Base-by-base conservation (phyloP, 331 rosid genomes). In the Dryas integrifolia region DNA sequence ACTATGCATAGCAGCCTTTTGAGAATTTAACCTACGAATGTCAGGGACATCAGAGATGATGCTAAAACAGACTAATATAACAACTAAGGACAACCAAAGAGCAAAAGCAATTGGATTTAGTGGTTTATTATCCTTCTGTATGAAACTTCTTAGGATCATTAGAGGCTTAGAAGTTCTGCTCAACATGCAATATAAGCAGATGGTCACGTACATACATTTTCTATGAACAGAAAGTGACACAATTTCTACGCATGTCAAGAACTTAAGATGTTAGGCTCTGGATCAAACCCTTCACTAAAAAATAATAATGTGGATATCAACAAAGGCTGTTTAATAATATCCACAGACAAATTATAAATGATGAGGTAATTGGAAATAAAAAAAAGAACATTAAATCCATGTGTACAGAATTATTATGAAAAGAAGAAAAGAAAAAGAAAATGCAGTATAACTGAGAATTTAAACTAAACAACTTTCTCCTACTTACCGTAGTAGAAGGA, bases 1-100 rank as follows among this genome's bases (percentile, higher is more conserved):
- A 76, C 96, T 86, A 53, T 76, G 91, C 95, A 92, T 88, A 5
- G 98, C 98, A 48, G 95, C 87, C 84, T 90, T 90, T 65, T 90
- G 98, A 75, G 88, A 90, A 82, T 92, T 92, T 62, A 92, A 82
- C 88, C 98, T 92, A 76, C 40, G 71, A 69, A 65, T 74, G 63
- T 72, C 52, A 80, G 46, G 16, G 66, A 78, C 15, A 70, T 74
- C 76, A 81, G 77, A 52, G 65, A 52, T 45, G 44, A 44, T 41
- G 9, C 49, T 11, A 13, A 35, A 65, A 70, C 66, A 65, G 60
- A 62, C 81, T 51, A 58, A 26, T 48, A 67, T 63, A 26, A 18
- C 43, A 59, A 52, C 6, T 12, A 45, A 4, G 45, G 18, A 67
- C 8, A 70, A 62, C 65, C 14, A 72, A 56, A 1, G 45, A n/a